Evolutionary conservation across 345 rosid species (phyloP).

Genomic region (Citrus maxima): DNA sequence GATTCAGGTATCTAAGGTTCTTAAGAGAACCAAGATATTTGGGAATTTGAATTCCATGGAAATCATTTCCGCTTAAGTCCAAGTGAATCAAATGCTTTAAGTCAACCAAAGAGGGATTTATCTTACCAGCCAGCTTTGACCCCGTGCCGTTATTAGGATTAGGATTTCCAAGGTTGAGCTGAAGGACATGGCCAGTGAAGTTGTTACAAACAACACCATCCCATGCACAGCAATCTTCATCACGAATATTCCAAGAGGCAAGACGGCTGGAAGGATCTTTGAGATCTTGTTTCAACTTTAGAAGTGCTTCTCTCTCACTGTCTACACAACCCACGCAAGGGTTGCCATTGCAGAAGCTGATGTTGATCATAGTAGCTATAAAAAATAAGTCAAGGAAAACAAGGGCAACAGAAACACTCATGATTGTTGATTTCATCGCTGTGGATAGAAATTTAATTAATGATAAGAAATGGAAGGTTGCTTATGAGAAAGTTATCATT

Average conservation of each 20-base stretch:
- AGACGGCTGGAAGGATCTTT: neutral
- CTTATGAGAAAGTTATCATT: neutral
- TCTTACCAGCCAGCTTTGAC: neutral
- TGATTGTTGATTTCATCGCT: neutral
- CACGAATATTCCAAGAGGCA: neutral
- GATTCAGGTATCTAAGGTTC: neutral
- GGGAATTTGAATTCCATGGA: neutral
- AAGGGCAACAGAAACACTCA: neutral
- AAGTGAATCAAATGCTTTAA: neutral
- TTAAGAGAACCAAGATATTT: neutral
- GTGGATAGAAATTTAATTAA: neutral
- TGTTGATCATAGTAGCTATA: neutral
- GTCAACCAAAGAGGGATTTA: neutral
- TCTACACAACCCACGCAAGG: neutral
- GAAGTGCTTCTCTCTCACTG: neutral
- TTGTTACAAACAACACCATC: neutral
- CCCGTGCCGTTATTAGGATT: neutral
- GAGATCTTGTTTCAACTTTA: neutral
- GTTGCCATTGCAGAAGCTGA: neutral
- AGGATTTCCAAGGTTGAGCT: neutral
- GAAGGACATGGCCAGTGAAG: neutral
- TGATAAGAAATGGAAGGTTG: neutral
- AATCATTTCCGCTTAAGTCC: neutral
- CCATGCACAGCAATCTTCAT: neutral
- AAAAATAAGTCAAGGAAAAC: neutral